Evolutionary conservation across 2,329 filamentous ascomycete species (phyloP), one percentile per base, ranked within the genome.

Genomic region (Aspergillus calidoustus): DNA sequence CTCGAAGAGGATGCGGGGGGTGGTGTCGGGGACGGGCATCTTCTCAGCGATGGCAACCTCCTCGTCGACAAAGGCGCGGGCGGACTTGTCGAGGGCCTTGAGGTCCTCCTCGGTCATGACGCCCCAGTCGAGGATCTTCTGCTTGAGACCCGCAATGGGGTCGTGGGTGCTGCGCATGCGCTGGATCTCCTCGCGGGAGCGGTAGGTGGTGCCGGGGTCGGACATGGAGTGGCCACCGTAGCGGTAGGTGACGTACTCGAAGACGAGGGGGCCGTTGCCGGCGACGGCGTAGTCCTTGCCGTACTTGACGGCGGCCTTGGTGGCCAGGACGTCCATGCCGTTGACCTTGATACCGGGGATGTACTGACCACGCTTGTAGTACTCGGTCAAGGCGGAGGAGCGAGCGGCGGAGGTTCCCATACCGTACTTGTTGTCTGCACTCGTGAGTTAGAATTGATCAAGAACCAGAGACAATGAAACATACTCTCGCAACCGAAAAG

Each of bases 171-270:
- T 96, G 76, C 95, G 92, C 95, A 99, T 99, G 81, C 94, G 93
- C 86, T 97, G 94, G 77, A 99, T 97, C 84, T 99, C 95, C 85
- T 99, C 95, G 82, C 95, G 93, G 72, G 94, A 97, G 80, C 93
- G 91, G 90, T 99, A 99, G 74, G 95, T 98, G 80, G 95, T 99
- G 80, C 95, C 95, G 63, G 95, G 95, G 81, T 99, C 95, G 76
- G 94, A 98, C 95, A 99, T 99, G 83, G 93, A 97, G 89, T 99
- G 95, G 71, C 95, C 95, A 79, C 95, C 95, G 81, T 99, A 99
- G 76, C 95, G 89, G 90, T 99, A 99, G 73, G 95, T 99, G 76
- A 99, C 93, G 81, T 97, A 99, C 84, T 99, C 95, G 80, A 96
- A 90, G 74, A 99, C 95, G 66, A 99, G 86, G 68, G 95, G 95